Evolutionary conservation across 768 basidiomycete species (phyloP), one percentile per base, ranked within the genome.

Genomic region (Panaeolus cyanescens): DNA sequence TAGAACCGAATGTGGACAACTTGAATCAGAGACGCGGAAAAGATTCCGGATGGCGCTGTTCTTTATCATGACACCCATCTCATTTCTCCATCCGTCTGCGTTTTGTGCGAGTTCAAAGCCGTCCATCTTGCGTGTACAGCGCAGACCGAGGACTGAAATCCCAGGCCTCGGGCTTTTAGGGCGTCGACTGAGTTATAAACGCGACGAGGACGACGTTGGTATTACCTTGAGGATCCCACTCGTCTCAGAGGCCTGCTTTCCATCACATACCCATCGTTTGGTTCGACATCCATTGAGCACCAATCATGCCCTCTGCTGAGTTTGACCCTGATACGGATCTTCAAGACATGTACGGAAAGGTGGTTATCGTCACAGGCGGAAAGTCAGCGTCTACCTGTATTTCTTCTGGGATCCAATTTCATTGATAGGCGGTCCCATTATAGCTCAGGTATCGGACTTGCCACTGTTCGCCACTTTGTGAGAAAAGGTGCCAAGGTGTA

Each of bases 311-410:
- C 30, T 50, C 45, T 4, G 30, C 12, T 15, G 45, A 62, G 34
- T 67, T 72, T 55, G 58, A 67, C 57, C 66, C 81, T 75, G 64
- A 65, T 0, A 73, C 59, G 1, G 81, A 83, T 62, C 64, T 86
- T 25, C 72, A 77, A 1, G 79, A 83, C 64, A 70, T 84, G 8
- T 70, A 69, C 4, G 83, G 81, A 13, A 84, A 84, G 66, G 82
- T 87, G 20, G 68, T 74, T 42, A 71, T 86, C 39, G 82, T 88
- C 17, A 87, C 85, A 0, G 86, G 86, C 15, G 84, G 80, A 64
- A 87, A 86, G 83, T 85, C 56, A 71, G 78, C 12, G 15, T 68
- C 32, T 19, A n/a, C 17, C 39, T 7, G 19, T 34, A 20, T 34
- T 32, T 42, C 6, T 22, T 42, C 40, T 65, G 17, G 75, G 72